Base-by-base conservation (phyloP, 1,284 basidiomycete genomes). In the Vanrija humicola region DNA sequence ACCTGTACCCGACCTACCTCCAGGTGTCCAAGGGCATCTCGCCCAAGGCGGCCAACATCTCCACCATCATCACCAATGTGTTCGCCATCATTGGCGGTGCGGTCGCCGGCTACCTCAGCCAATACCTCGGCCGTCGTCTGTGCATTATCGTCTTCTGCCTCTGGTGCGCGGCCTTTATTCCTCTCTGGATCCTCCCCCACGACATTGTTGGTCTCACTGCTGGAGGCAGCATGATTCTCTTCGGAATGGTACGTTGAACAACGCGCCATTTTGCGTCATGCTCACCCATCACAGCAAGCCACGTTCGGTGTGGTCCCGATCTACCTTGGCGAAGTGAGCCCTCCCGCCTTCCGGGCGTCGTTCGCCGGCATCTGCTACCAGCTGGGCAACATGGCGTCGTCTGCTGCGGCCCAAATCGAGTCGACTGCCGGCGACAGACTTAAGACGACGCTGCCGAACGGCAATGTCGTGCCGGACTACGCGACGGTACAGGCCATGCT, bases 321-420 rank as follows among this genome's bases (percentile, higher is more conserved):
- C 43, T 72, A 88, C 72, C 81, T 96, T 16, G 83, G 86, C 2
- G 95, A 97, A 75, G 86, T 95, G 77, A 88, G 89, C 7, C 70
- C 72, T 23, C 70, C 92, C 0, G 91, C 90, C 0, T 98, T 95
- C 83, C 83, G 94, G 53, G 90, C 92, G 9, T 89, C 90, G 0
- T 97, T 95, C 81, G 88, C 89, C 19, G 94, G 94, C 63, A 83
- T 95, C 0, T 86, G 89, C 0, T 97, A 95, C 77, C 93, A 96
- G 51, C 63, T 74, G 38, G 75, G 75, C 56, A 78, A 76, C 65
- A 95, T 95, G 87, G 84, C 93, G 8, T 90, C 88, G 0, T 84
- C 87, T 0, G 89, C 90, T 0, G 87, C 89, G 2, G 84, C 90
- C 0, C 91, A 96, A 73, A 95, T 98, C 64, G 93, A 97, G 82